Percentiles rank a stretch among this genome's conserved stretches.
phyloP scores from a whole-genome alignment of 257 asterid genomes.

The Craterostigma plantagineum region DNA sequence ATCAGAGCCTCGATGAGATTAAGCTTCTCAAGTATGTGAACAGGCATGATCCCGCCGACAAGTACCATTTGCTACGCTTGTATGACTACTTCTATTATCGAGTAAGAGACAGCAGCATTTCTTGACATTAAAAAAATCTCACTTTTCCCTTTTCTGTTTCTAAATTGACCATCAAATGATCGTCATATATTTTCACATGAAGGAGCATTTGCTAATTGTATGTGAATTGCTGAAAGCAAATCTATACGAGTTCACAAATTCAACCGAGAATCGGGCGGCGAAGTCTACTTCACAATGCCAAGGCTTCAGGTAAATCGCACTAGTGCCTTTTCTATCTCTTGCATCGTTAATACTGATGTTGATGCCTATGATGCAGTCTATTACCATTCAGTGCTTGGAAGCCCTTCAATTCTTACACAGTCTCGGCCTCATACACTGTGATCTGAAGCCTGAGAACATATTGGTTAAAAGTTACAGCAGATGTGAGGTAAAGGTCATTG shows the following conservation, averaged over 20 bases:
- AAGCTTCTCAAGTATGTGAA: conserved; percentile 95
- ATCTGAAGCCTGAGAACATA: conserved; percentile 94
- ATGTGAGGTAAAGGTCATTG: conserved; percentile 97
- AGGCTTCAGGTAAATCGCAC: conserved; percentile 68
- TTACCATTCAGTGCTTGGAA: conserved; percentile 93
- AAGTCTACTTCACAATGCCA: conserved; percentile 98
- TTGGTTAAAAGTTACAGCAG: conserved; percentile 98
- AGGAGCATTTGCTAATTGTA: conserved; percentile 93
- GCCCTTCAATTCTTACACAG: conserved; percentile 84
- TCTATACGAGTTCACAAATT: conserved; percentile 92
- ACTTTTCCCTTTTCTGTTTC: no score
- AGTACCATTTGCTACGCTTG: conserved; percentile 79
- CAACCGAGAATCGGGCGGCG: conserved; percentile 98
- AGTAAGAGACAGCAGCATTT: conserved; percentile 44
- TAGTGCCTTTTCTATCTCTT: conserved; percentile 5
- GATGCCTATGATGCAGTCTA: conserved; percentile 43
- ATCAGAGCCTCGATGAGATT: conserved; percentile 98
- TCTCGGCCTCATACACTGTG: conserved; percentile 98
- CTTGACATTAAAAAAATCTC: background rate
- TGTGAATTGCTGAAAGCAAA: conserved; percentile 97
- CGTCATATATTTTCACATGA: conserved; percentile 15
- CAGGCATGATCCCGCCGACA: conserved; percentile 97
- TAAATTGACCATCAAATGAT: conserved; percentile 4
- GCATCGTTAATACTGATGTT: conserved; percentile 11
- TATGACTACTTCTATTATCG: conserved; percentile 92